Evolutionary conservation across 352 stramenopile species (phyloP), one percentile per base, ranked within the genome.

Genomic region (Globisporangium spiculum): DNA sequence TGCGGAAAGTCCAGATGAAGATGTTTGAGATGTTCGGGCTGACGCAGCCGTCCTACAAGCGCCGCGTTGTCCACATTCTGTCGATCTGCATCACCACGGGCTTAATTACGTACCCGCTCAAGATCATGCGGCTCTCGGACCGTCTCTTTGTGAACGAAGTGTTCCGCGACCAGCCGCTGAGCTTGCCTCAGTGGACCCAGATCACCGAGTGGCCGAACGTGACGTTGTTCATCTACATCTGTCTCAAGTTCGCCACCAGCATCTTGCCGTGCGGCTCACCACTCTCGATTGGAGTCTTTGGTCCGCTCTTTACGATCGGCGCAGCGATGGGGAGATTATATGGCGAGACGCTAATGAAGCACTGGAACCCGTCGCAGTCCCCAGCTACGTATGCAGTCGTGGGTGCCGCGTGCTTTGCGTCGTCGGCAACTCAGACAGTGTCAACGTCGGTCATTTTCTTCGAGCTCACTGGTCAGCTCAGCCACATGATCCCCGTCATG

Each of bases 401-500:
- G 10, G 94, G 93, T 1, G 94, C 94, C 3, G 94, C 93, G 8
- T 93, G 90, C 60, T 97, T 98, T 65, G 76, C 92, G 1, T 91
- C 90, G 0, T 97, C 91, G 4, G 93, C 94, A 10, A 98, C 94
- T 4, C 76, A 94, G 59, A 96, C 94, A 0, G 88, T 98, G 7
- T 97, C 87, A 0, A 95, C 87, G 1, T 83, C 85, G 0, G 84
- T 95, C 14, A 93, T 95, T 26, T 93, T 98, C 75, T 95, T 95
- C 55, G 87, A 95, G 65, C 71, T 95, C 32, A 93, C 87, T 1
- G 87, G 87, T 0, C 87, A 93, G 41, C 70, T 93, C 10, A 93
- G 84, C 58, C 84, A 95, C 75, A 90, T 95, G 81, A 76, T 93
- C 10, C 87, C 87, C 1, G 82, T 95, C 18, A 91, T 92, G 87